phyloP scores from a whole-genome alignment of 2,329 filamentous ascomycete species.

The Aspergillus terreus region DNA sequence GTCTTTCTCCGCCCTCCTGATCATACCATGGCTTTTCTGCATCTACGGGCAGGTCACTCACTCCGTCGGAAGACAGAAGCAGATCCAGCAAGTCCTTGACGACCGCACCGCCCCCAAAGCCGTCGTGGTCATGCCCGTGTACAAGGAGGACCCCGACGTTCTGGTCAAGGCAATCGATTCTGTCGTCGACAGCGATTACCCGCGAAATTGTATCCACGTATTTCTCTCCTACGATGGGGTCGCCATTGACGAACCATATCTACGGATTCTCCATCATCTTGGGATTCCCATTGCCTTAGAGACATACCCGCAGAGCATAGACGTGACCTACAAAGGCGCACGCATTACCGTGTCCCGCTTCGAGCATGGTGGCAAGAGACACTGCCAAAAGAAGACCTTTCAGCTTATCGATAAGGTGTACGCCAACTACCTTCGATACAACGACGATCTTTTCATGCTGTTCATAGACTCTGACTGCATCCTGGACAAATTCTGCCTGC shows the following conservation, averaged over 20 bases:
- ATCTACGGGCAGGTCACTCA: constrained; percentile 88
- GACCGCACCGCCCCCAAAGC: constrained; percentile 86
- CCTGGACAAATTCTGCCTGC: constrained; percentile 82
- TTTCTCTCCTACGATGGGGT: constrained; percentile 95
- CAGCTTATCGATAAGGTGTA: constrained; percentile 92
- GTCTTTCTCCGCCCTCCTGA: constrained; percentile 80
- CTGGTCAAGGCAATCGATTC: constrained; percentile 85
- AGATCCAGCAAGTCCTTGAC: constrained; percentile 79
- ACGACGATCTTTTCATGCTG: constrained; percentile 90
- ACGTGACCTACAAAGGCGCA: constrained; percentile 76
- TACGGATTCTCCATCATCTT: constrained; percentile 78
- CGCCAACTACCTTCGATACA: constrained; percentile 74
- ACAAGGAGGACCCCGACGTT: constrained; percentile 82
- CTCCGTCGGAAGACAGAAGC: constrained; percentile 74
- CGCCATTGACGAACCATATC: constrained; percentile 80
- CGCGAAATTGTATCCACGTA: constrained; percentile 84
- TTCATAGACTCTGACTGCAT: constrained; percentile 99
- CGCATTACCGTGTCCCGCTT: constrained; percentile 90
- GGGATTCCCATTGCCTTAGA: constrained; percentile 71
- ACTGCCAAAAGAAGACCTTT: constrained; percentile 91
- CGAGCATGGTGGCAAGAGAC: constrained; percentile 85
- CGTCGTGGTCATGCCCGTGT: constrained; percentile 95
- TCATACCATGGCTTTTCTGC: constrained; percentile 88
- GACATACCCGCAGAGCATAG: constrained; percentile 82
- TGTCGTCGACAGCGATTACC: constrained; percentile 90